phyloP scores from a whole-genome alignment of 805 yeast species.

The Saturnispora dispora region DNA sequence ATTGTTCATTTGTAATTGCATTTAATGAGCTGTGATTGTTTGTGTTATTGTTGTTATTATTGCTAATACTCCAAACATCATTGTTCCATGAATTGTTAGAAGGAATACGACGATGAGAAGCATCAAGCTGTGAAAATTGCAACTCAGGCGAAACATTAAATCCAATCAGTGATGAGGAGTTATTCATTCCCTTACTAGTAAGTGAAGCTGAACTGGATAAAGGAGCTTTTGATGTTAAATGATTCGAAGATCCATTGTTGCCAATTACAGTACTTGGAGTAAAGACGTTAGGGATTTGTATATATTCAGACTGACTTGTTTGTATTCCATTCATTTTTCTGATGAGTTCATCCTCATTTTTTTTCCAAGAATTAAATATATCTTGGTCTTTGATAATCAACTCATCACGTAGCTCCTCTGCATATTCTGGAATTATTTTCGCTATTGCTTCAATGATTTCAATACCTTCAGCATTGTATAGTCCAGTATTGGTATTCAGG shows the following conservation, averaged over 20 bases:
- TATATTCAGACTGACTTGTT: neutral
- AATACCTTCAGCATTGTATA: constrained; percentile 22
- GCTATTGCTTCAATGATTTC: constrained; percentile 17
- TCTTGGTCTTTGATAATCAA: constrained; percentile 8
- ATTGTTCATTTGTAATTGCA: constrained; percentile 6
- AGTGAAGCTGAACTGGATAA: neutral
- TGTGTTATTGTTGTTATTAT: constrained; percentile 3
- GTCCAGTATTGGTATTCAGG: constrained; percentile 24
- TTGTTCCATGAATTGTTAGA: constrained; percentile 4
- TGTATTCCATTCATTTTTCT: constrained; percentile 9
- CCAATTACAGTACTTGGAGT: neutral
- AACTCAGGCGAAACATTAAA: constrained; percentile 14
- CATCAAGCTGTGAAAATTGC: constrained; percentile 10
- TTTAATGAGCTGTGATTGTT: constrained; percentile 6
- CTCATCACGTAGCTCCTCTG: constrained; percentile 18
- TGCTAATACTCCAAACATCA: constrained; percentile 6
- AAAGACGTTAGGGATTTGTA: neutral
- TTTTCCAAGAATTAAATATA: constrained; percentile 14
- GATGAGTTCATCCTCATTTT: constrained; percentile 26
- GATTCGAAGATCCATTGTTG: neutral
- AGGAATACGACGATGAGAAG: constrained; percentile 4
- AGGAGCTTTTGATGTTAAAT: neutral
- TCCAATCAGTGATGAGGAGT: neutral
- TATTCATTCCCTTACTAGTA: constrained; percentile 5
- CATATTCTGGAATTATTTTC: constrained; percentile 26